These are phyloP conservation scores for Cercophora sp. DNA, from an alignment of 495 filamentous ascomycete species.

Conservation along the genomic window DNA sequence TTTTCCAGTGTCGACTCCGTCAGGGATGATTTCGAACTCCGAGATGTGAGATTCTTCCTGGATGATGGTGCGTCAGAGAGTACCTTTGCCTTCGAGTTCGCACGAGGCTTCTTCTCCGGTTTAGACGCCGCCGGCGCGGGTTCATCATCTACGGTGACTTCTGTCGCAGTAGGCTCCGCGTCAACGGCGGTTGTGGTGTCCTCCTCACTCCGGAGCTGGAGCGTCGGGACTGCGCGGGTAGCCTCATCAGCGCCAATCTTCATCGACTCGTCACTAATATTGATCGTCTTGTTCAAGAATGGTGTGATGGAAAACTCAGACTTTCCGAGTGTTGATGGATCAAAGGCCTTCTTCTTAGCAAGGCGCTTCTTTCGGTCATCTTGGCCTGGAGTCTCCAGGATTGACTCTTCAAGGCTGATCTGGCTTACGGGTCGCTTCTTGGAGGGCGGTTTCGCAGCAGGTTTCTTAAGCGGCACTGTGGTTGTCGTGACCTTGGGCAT, in stretches of 20 bases:
- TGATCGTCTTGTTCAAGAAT: slow-evolving; percentile 75
- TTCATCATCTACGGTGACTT: slow-evolving; percentile 12
- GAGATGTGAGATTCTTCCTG: slow-evolving; percentile 38
- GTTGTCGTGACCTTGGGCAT: slow-evolving; percentile 20
- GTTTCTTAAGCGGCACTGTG: slow-evolving; percentile 33
- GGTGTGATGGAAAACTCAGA: slow-evolving; percentile 91
- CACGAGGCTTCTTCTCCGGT: slow-evolving; percentile 34
- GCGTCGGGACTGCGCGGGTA: slow-evolving; percentile 11
- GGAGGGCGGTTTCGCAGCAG: slow-evolving; percentile 29
- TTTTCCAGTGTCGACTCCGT: slow-evolving; percentile 38
- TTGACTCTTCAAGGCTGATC: slow-evolving; percentile 27
- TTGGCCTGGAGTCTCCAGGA: slow-evolving; percentile 34
- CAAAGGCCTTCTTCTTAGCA: slow-evolving; percentile 49
- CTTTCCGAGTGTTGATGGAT: slow-evolving; percentile 65
- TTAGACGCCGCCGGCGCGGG: slow-evolving; percentile 9
- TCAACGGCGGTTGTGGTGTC: slow-evolving; percentile 6
- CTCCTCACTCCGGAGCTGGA: slow-evolving; percentile 17
- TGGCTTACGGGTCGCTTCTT: slow-evolving; percentile 35
- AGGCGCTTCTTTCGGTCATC: slow-evolving; percentile 32
- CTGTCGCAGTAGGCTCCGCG: not conserved
- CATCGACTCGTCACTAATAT: slow-evolving; percentile 30
- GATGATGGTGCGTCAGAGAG: slow-evolving; percentile 34
- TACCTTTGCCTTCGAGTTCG: slow-evolving; percentile 34
- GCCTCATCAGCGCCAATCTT: slow-evolving; percentile 14
- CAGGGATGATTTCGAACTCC: slow-evolving; percentile 21